phyloP scores from a whole-genome alignment of 1,284 basidiomycete species.

The Pseudozyma sp. region DNA sequence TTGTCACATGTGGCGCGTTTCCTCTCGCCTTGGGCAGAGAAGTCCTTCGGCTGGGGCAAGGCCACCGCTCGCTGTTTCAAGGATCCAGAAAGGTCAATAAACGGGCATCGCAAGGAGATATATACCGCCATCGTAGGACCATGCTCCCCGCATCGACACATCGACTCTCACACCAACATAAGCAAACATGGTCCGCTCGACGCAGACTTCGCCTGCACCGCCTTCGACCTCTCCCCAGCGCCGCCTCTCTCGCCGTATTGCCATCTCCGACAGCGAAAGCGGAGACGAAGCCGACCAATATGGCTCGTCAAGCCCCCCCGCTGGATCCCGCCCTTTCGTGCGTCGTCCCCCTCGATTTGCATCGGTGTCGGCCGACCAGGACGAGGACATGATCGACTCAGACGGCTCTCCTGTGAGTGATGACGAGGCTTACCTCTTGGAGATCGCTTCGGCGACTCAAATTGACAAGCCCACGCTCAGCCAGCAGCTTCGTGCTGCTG shows the following conservation, averaged over 20 bases:
- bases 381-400: background rate
- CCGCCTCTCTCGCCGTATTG: background rate
- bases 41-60: too few relatives aligned
- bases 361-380: background rate
- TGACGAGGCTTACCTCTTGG: background rate
- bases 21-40: too few relatives aligned
- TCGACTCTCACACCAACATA: too few relatives aligned
- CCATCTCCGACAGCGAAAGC: background rate
- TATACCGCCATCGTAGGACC: too few relatives aligned
- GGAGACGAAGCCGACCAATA: background rate
- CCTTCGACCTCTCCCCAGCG: background rate
- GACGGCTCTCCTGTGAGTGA: background rate
- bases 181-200: slow-evolving; percentile 29
- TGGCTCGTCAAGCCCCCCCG: background rate
- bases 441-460: background rate
- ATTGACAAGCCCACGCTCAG: background rate
- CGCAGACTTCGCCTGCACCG: slow-evolving; percentile 9
- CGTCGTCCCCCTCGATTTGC: background rate
- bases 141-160: too few relatives aligned
- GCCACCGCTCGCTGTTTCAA: too few relatives aligned
- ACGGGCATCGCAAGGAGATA: too few relatives aligned
- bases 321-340: background rate
- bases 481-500: slow-evolving; percentile 2
- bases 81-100: too few relatives aligned
- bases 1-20: background rate